Conservation (phyloP, 2,329 filamentous ascomycete species). For the Aspergillus sclerotialis region DNA sequence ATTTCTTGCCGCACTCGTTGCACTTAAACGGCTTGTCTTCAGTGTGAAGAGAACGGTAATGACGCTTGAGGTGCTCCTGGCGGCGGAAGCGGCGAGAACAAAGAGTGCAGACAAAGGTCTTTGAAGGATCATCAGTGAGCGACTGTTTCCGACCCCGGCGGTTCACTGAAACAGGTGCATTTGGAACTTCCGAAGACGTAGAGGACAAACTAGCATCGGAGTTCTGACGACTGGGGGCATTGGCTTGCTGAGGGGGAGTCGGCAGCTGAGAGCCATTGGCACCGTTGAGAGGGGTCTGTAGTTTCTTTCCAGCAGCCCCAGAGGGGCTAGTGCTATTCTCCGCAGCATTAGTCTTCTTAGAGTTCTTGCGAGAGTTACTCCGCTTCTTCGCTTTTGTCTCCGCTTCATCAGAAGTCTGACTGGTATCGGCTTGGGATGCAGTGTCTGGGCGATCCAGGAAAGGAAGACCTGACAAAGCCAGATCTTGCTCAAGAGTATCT, state of each 20-base stretch:
- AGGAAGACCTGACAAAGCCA: constrained; percentile 56
- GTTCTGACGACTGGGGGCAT: constrained; percentile 38
- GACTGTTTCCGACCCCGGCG: constrained; percentile 98
- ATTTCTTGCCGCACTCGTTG: constrained; percentile 97
- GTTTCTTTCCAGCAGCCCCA: constrained; percentile 21
- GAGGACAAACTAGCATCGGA: too few species aligned
- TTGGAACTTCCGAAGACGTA: constrained; percentile 36
- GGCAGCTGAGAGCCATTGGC: constrained; percentile 28
- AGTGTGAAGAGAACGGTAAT: constrained; percentile 96
- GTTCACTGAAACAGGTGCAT: constrained; percentile 55
- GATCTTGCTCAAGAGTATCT: constrained; percentile 62
- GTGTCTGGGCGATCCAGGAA: constrained; percentile 45
- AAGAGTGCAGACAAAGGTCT: constrained; percentile 94
- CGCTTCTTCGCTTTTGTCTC: constrained; percentile 51
- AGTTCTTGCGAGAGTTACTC: constrained; percentile 30
- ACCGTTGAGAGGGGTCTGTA: constrained; percentile 23
- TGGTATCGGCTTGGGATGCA: constrained; percentile 33
- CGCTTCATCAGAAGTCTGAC: constrained; percentile 27
- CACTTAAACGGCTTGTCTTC: constrained; percentile 98
- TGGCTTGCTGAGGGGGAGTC: constrained; percentile 34
- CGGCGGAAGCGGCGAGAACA: constrained; percentile 97
- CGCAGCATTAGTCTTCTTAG: constrained; percentile 19
- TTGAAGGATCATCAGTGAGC: constrained; percentile 91
- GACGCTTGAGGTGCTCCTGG: constrained; percentile 96
- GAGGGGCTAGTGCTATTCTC: constrained; percentile 27